Percentiles rank a stretch among this genome's conserved stretches.
Conservation (phyloP, 305 asterid species). For the Nicotiana rustica region DNA sequence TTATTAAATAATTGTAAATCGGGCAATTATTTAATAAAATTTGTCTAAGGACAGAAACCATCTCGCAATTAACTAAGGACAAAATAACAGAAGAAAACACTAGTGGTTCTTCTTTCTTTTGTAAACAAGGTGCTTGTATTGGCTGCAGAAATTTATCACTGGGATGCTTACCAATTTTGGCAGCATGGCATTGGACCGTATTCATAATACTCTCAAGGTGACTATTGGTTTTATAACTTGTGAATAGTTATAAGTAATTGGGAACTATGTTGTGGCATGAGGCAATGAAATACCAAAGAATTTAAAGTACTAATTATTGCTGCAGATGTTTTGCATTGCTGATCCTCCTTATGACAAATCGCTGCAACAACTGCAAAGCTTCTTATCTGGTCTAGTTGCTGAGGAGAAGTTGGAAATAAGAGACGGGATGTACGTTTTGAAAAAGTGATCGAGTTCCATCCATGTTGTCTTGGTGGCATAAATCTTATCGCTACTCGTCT, state of each 20-base stretch:
- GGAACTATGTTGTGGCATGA: neutral
- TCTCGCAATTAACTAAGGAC: neutral
- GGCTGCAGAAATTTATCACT: conserved; percentile 79
- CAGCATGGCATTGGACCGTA: conserved; percentile 95
- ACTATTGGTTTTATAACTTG: neutral
- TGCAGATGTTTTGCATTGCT: conserved; percentile 91
- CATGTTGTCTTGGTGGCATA: neutral
- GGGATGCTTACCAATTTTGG: conserved; percentile 98
- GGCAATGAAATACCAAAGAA: conserved; percentile 6
- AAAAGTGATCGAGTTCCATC: conserved; percentile 53
- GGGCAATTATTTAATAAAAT: neutral
- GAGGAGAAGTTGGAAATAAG: conserved; percentile 89
- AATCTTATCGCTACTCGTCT: neutral
- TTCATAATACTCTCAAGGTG: conserved; percentile 97
- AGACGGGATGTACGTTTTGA: conserved; percentile 77
- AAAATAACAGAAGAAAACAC: conserved; percentile 7
- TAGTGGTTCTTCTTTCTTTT: neutral
- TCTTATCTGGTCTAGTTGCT: conserved; percentile 81
- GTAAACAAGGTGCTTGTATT: conserved; percentile 6
- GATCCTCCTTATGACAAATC: conserved; percentile 96
- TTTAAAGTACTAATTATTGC: neutral
- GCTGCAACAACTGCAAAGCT: conserved; percentile 90
- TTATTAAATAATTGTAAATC: neutral
- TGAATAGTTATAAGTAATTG: neutral
- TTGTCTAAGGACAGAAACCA: conserved; percentile 4